A percentile compares a stretch with the other conserved stretches of the same genome.
Conservation (phyloP, 345 rosid species). For the Physaria fendleri region DNA sequence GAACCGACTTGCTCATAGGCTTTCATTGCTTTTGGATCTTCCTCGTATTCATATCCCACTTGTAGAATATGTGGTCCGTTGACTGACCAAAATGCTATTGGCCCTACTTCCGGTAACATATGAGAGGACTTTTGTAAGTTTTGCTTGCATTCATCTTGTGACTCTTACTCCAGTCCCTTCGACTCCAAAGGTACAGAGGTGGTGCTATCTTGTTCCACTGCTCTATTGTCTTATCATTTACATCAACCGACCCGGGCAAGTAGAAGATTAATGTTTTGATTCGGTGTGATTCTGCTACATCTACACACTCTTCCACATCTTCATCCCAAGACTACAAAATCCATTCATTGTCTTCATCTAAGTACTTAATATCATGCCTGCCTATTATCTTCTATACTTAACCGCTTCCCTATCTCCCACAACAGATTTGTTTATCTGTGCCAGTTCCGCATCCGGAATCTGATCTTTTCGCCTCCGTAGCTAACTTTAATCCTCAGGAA, state of each 20-base stretch:
- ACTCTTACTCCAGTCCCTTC: slow-evolving; percentile 37
- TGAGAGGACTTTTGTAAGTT: neutral
- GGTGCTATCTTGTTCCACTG: slow-evolving; percentile 54
- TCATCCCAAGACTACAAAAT: too few relatives aligned
- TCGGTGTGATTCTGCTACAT: too few relatives aligned
- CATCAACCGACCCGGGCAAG: slow-evolving; percentile 59
- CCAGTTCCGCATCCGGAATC: too few relatives aligned
- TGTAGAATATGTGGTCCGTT: slow-evolving; percentile 81
- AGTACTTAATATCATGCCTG: too few relatives aligned
- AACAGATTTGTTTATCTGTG: too few relatives aligned
- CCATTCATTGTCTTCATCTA: too few relatives aligned
- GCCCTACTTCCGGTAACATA: slow-evolving; percentile 62
- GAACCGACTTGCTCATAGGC: slow-evolving; percentile 85
- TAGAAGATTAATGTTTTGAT: too few relatives aligned
- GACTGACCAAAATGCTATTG: slow-evolving; percentile 79
- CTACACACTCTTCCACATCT: too few relatives aligned
- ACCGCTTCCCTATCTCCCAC: too few relatives aligned
- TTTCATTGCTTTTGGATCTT: slow-evolving; percentile 82
- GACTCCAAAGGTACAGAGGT: slow-evolving; percentile 72
- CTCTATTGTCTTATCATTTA: slow-evolving; percentile 38
- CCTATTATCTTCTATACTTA: too few relatives aligned
- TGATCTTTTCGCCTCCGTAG: too few relatives aligned
- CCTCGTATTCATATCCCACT: slow-evolving; percentile 84
- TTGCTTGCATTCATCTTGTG: slow-evolving; percentile 42
- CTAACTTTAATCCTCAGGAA: too few relatives aligned